Evolutionary conservation across 495 filamentous ascomycete species (phyloP).

Genomic region (Cercophora samala): DNA sequence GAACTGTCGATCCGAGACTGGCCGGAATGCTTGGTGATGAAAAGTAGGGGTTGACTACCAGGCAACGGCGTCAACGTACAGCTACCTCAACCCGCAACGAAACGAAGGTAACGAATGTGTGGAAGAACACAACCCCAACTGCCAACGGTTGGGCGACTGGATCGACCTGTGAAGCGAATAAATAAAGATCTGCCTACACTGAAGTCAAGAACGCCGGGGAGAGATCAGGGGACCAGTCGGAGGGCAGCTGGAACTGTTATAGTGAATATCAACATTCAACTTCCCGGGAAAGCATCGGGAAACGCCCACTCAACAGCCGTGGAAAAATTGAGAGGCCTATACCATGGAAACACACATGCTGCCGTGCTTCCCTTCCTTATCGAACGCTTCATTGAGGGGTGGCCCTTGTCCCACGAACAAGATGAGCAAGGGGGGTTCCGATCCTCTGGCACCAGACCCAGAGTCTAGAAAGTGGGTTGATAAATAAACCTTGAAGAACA

Average conservation of each 20-base stretch:
- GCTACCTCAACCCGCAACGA: not conserved
- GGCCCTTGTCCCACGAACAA: not conserved
- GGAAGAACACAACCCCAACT: not conserved
- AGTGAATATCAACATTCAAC: not conserved
- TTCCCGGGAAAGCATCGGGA: not conserved
- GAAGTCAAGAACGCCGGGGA: not conserved
- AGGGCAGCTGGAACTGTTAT: not conserved
- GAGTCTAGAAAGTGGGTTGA: not conserved
- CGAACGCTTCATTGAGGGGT: not conserved
- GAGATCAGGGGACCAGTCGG: not conserved
- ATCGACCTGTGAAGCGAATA: not conserved
- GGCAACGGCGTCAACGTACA: too few relatives aligned
- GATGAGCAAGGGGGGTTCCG: not conserved
- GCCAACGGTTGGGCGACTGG: constrained; percentile 2
- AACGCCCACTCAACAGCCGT: not conserved
- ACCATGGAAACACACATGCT: not conserved
- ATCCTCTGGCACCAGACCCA: not conserved
- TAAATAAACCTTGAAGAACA: not conserved
- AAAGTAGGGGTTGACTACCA: too few relatives aligned
- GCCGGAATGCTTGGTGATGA: not conserved
- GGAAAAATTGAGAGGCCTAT: not conserved
- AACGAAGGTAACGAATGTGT: not conserved
- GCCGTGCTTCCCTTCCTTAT: not conserved
- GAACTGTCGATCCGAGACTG: not conserved
- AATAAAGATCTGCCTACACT: not conserved